Evolutionary conservation across 805 yeast species (phyloP), one percentile per base, ranked within the genome.

Genomic region (Sugiyamaella marilandica): DNA sequence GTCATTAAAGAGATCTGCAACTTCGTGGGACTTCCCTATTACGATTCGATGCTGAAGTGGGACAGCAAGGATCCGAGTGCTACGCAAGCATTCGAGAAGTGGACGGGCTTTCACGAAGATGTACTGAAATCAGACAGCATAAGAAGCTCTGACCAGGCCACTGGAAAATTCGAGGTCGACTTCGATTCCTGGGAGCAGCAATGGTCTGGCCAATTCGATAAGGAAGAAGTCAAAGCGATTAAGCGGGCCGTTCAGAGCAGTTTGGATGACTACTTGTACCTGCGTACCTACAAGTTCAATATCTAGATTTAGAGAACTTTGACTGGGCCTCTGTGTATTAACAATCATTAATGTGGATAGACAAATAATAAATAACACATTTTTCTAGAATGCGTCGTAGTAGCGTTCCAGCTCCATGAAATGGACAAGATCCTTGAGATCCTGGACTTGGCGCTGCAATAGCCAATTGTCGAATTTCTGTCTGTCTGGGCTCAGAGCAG

Each of bases 91-190:
- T 61, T 61, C 37, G 58, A 55, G 26, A 60, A 60, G 47, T 61
- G 65, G 65, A 54, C 51, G 31, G 65, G 65, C 1, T 61, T 59
- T 50, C 65, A 61, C 31, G 64, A 61, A 19, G 61, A 55, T 33
- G 63, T 56, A 9, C 47, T 61, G 21, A 51, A 58, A 5, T 53
- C 60, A 8, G 48, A 47, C 8, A 62, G 65, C 2, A 61, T 61
- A 54, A 29, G 45, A 24, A 26, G 35, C 32, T 41, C 46, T 11
- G 37, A 47, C 10, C 45, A 33, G 4, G 50, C 39, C 1, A 37
- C 19, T 4, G 45, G 39, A n/a, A 51, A 43, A 11, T 60, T 52
- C 48, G 32, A 33, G 19, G 53, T 60, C 11, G 64, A 61, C 35
- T 61, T 43, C 44, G 55, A 51, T 9, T 35, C 36, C 1, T 61